Base-by-base conservation (phyloP, 2,329 filamentous ascomycete species). In the Monosporascus cannonballus region DNA sequence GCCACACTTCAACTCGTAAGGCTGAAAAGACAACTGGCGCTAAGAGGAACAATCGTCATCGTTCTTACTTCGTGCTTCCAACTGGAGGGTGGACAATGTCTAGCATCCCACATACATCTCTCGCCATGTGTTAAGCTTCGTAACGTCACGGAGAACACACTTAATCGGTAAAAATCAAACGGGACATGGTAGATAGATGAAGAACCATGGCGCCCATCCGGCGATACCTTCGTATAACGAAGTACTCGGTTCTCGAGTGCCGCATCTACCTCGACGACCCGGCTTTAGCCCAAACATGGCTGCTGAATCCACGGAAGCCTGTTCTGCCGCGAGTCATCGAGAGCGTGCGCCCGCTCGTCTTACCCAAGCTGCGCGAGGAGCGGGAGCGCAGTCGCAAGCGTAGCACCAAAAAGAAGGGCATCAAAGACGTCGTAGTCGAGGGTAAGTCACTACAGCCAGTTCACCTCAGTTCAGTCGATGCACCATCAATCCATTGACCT, bases 231-330 rank as follows among this genome's bases (percentile, higher is more conserved):
- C 84, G 93, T 50, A 96, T 97, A 62, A 93, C 89, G 51, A 92
- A 93, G 67, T 89, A 90, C 70, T 96, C 93, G 4, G 91, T 96
- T 34, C 80, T 99, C n/a, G 94, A 99, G 78, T 91, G 90, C 59
- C 91, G 92, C 59, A 94, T 99, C 61, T 97, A 97, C 71, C 84
- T 96, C 47, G 93, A 97, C 59, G 92, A 93, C 62, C 94, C 94
- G 0, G 83, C 87, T 14, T 83, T 96, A 55, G 83, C 84, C 24
- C 83, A 90, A 59, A 85, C 86, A 65, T 96, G 95, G 85, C 82
- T 99, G 18, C 80, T 96, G 59, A 87, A 88, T 62, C 79, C 87
- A 37, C 83, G 85, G 58, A 78, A 91, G 61, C 84, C 89, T 3
- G 81, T 93, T 17, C 80, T 99, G 15, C 85, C 87, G 39, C 87